Base-by-base conservation (phyloP, 495 filamentous ascomycete genomes). In the Apodospora peruviana region DNA sequence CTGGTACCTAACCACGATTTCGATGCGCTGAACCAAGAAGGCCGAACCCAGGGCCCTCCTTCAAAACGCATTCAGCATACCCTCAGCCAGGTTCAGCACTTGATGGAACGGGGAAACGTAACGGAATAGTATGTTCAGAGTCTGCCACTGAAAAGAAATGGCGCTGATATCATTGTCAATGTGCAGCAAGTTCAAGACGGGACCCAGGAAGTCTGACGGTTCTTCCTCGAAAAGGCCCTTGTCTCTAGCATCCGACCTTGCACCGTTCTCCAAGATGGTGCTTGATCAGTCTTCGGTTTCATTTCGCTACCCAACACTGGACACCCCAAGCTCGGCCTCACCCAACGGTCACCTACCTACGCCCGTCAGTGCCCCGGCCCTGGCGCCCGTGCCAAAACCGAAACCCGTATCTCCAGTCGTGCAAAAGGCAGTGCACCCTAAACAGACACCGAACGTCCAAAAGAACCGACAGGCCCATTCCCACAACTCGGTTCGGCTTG, bases 161-260 rank as follows among this genome's bases (percentile, higher is more conserved):
- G 41, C 35, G 18, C 20, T 5, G 16, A 36, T 17, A n/a, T 34
- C 32, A 48, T 49, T 60, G 37, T 65, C 57, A 44, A 41, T 41
- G 4, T 38, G 41, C 56, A 91, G 88, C 65, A 80, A 83, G 56
- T 90, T 91, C 70, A 89, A 88, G 61, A 67, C 65, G 5, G 65
- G 66, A 21, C 68, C 70, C 17, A 68, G 52, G 47, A 14, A 44
- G 22, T 11, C 50, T 18, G 19, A 27, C 29, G 62, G 24, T 11
- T 37, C 55, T 17, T 48, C 61, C 5, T 11, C 50, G 4, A 48
- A 54, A 22, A 48, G 34, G 14, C 43, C 22, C 8, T 10, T 43
- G 5, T 56, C 50, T 23, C 51, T 69, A 18, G 47, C 62, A 4
- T 53, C 71, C 11, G 51, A 58, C 14, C 67, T 74, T 11, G 62